These are phyloP conservation scores for Lentinula boryana DNA, from an alignment of 768 basidiomycete genomes.

Conservation along the genomic window DNA sequence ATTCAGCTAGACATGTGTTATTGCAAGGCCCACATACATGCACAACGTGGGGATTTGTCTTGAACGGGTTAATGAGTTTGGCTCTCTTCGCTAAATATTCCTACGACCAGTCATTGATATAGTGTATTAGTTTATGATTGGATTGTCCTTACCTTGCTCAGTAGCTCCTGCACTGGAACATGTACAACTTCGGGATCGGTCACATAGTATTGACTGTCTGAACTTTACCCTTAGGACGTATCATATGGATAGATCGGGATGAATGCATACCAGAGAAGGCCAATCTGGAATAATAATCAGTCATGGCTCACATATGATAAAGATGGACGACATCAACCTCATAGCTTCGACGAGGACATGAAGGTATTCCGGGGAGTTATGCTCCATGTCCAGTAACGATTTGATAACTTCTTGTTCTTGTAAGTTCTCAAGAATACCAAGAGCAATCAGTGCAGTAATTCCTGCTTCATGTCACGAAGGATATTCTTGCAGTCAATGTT, in stretches of 20 bases:
- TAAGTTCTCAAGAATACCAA: slow-evolving; percentile 87
- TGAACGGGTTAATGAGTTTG: slow-evolving; percentile 64
- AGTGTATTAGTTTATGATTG: background rate
- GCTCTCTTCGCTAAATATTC: slow-evolving; percentile 81
- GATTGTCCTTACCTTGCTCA: slow-evolving; percentile 62
- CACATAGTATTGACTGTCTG: slow-evolving; percentile 88
- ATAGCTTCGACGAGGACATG: slow-evolving; percentile 85
- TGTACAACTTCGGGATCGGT: slow-evolving; percentile 78
- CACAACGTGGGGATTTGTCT: slow-evolving; percentile 57
- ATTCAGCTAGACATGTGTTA: slow-evolving; percentile 4
- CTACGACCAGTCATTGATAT: slow-evolving; percentile 30
- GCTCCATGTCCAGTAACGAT: slow-evolving; percentile 74
- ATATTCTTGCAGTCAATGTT: background rate
- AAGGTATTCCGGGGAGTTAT: slow-evolving; percentile 87
- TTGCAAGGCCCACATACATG: slow-evolving; percentile 40
- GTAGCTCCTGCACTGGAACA: slow-evolving; percentile 73
- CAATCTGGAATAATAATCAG: slow-evolving; percentile 30
- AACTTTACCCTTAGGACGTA: background rate
- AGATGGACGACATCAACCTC: slow-evolving; percentile 33
- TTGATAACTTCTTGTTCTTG: slow-evolving; percentile 67
- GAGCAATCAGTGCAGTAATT: slow-evolving; percentile 87
- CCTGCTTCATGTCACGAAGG: slow-evolving; percentile 27
- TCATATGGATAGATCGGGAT: background rate
- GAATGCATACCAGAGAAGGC: slow-evolving; percentile 63
- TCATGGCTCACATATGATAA: background rate